Evolutionary conservation across 805 yeast genomes (phyloP), one percentile per base, ranked within the genome.

Genomic region (Sugiyamaella marilandica): DNA sequence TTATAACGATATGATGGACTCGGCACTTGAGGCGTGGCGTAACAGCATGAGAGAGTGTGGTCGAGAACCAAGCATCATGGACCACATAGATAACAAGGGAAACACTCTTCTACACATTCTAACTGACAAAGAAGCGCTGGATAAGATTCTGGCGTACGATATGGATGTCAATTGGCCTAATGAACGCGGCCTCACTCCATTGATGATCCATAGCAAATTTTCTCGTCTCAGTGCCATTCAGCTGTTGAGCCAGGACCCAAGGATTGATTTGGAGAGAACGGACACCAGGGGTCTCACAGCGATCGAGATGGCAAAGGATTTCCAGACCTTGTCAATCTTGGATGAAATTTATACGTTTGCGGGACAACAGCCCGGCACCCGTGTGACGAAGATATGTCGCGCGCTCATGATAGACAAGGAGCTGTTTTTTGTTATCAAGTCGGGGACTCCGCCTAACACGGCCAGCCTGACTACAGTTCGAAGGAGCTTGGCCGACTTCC

Each of bases 81-180:
- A 81, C 29, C 97, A 92, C 63, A 70, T 80, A 7, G 97, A 92
- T 63, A 67, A 65, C 19, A 77, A 80, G 51, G 92, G 92, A 0
- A 89, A 90, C 63, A 82, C 94, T 0, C 63, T 92, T 2, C 69
- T 92, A 32, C 98, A 92, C 67, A 77, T 86, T 2, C 70, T 88
- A 31, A 77, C 79, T 47, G 75, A 76, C 11, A 76, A 78, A 13
- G 66, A 56, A 14, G 61, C 66, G 8, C 50, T 87, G 29, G 63
- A 68, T 31, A 55, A 70, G 1, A 56, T 81, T 10, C 60, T 83
- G 36, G 60, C 65, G 5, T 73, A 73, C 41, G 66, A 75, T 5
- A 57, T 77, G 11, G 76, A 82, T 59, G 65, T 88, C 10, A 88
- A 92, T 65, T 78, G 76, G 53, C 65, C 77, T 16, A 91, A 88